These are phyloP conservation scores for Cladosporium sp. DNA, from an alignment of 2,329 filamentous ascomycete genomes.

Conservation along the genomic window DNA sequence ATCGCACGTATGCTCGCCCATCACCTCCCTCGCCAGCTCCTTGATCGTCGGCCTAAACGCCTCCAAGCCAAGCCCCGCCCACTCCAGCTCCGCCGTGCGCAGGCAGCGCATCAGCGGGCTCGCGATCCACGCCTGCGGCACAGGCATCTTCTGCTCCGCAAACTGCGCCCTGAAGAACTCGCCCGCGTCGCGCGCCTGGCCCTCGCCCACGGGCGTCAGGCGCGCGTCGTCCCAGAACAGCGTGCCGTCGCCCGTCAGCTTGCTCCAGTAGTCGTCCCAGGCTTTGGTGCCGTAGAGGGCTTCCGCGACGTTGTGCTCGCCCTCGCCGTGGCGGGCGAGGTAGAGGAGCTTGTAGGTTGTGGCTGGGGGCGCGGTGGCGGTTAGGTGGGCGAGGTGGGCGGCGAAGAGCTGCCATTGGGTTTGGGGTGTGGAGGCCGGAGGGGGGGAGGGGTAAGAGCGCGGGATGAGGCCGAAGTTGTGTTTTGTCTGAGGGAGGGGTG, in stretches of 20 bases:
- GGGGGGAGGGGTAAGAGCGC: slow-evolving; percentile 39
- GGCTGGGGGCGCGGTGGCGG: slow-evolving; percentile 35
- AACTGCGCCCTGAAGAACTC: slow-evolving; percentile 54
- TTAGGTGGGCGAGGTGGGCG: slow-evolving; percentile 51
- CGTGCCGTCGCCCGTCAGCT: slow-evolving; percentile 58
- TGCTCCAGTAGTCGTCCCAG: slow-evolving; percentile 64
- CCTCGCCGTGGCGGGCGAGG: slow-evolving; percentile 63
- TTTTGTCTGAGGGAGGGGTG: slow-evolving; percentile 13
- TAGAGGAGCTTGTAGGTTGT: slow-evolving; percentile 61
- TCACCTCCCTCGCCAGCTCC: slow-evolving; percentile 57
- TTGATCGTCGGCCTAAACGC: slow-evolving; percentile 57
- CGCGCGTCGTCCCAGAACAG: slow-evolving; percentile 57
- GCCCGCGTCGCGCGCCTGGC: slow-evolving; percentile 54
- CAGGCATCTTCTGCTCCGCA: slow-evolving; percentile 48
- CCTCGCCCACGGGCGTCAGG: slow-evolving; percentile 52
- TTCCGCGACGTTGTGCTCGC: slow-evolving; percentile 57
- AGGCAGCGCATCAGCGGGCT: slow-evolving; percentile 59
- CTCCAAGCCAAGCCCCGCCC: slow-evolving; percentile 45
- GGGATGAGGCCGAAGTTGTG: slow-evolving; percentile 44
- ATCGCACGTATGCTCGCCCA: slow-evolving; percentile 65
- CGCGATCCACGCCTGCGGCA: slow-evolving; percentile 61
- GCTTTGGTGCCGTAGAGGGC: slow-evolving; percentile 60
- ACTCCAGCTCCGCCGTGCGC: slow-evolving; percentile 58
- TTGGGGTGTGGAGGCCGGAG: slow-evolving; percentile 34
- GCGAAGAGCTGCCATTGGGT: slow-evolving; percentile 62